Conservation (phyloP, 805 yeast species). For the Wickerhamiella lipophila region DNA sequence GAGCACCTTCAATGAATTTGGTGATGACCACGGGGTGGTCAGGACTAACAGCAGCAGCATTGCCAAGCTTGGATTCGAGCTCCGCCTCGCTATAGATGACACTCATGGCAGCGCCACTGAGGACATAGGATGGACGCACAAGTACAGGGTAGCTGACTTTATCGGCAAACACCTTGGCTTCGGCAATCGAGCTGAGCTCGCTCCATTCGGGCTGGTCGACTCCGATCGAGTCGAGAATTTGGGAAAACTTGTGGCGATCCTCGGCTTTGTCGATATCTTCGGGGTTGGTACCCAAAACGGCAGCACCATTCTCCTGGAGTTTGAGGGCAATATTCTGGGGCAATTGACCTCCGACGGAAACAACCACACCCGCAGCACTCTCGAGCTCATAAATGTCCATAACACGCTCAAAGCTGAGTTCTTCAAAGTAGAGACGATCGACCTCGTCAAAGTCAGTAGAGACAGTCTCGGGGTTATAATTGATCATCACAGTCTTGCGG, state of each 20-base stretch:
- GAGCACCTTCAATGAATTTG: conserved; percentile 89
- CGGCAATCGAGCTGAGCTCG: conserved; percentile 75
- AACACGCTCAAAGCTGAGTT: conserved; percentile 87
- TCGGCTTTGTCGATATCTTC: conserved; percentile 93
- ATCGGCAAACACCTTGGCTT: conserved; percentile 74
- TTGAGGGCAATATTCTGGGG: conserved; percentile 92
- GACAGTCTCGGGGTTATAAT: conserved; percentile 97
- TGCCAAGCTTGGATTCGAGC: conserved; percentile 65
- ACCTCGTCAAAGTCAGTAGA: conserved; percentile 98
- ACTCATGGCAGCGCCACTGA: conserved; percentile 98
- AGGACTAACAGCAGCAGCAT: conserved; percentile 84
- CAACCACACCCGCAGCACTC: conserved; percentile 78
- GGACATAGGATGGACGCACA: conserved; percentile 93
- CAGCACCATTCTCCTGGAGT: conserved; percentile 61
- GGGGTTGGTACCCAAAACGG: conserved; percentile 87
- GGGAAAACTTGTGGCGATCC: conserved; percentile 95
- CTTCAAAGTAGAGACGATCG: conserved; percentile 93
- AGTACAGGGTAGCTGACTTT: conserved; percentile 88
- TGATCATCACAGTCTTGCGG: conserved; percentile 86
- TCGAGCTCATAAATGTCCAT: conserved; percentile 95
- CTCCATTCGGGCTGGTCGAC: conserved; percentile 98
- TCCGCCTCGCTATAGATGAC: conserved; percentile 72
- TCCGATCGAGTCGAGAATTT: conserved; percentile 80
- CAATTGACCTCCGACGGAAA: conserved; percentile 94
- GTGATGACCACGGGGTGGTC: conserved; percentile 97